These are phyloP conservation scores for Phytophthora lateralis DNA, from an alignment of 352 stramenopile species.

Conservation along the genomic window DNA sequence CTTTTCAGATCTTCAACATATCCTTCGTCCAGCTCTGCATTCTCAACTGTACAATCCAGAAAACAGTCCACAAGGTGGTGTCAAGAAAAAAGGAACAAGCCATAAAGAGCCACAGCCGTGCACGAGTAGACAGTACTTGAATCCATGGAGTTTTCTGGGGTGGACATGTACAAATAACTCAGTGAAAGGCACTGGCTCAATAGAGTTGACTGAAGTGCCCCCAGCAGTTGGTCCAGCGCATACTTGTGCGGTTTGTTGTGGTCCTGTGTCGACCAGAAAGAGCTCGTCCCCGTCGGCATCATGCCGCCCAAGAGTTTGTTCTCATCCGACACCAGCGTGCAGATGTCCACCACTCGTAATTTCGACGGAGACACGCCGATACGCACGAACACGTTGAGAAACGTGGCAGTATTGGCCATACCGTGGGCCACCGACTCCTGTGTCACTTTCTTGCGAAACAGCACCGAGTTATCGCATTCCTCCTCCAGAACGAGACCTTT, in stretches of 20 bases:
- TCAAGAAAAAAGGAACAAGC: conserved; percentile 2
- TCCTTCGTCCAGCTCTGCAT: conserved; percentile 66
- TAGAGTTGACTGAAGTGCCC: conserved; percentile 69
- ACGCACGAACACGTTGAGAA: conserved; percentile 73
- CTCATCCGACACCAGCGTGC: conserved; percentile 65
- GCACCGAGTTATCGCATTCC: conserved; percentile 56
- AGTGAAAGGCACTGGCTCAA: conserved; percentile 70
- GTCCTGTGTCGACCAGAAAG: conserved; percentile 41
- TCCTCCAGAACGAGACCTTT: conserved; percentile 72
- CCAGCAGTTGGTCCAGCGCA: conserved; percentile 67
- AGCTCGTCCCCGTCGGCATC: conserved; percentile 43
- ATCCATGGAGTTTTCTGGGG: conserved; percentile 70
- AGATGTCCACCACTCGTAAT: conserved; percentile 74
- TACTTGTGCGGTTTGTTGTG: conserved; percentile 52
- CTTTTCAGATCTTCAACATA: conserved; percentile 72
- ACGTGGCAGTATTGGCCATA: conserved; percentile 68
- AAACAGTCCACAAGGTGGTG: not conserved
- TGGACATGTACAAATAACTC: conserved; percentile 81
- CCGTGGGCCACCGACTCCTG: conserved; percentile 68
- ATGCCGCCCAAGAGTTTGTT: conserved; percentile 69
- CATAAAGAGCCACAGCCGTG: not conserved
- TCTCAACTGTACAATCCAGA: conserved; percentile 28
- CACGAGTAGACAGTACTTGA: conserved; percentile 31
- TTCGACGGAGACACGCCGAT: conserved; percentile 83
- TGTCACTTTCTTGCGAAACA: conserved; percentile 74